phyloP scores from a whole-genome alignment of 805 yeast species.

The Candida fluviatilis region DNA sequence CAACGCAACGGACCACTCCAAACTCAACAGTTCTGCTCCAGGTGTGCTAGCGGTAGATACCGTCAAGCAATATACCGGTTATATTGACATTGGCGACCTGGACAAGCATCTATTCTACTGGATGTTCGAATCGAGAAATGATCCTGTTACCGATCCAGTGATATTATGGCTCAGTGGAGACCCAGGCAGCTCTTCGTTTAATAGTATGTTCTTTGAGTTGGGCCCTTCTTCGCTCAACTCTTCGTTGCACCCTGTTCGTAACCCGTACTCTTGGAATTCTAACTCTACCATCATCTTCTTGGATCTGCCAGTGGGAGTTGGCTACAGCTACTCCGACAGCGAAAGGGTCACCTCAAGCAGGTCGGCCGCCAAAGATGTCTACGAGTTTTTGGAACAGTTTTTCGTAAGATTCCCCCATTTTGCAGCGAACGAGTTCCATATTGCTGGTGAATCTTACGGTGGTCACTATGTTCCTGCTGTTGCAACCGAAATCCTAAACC shows the following conservation, averaged over 20 bases:
- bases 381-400: conserved; percentile 33
- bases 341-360: conserved; percentile 24
- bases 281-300: conserved; percentile 39
- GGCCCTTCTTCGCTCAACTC: conserved; percentile 27
- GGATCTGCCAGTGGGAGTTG: conserved; percentile 34
- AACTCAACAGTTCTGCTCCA: conserved; percentile 43
- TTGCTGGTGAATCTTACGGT: conserved; percentile 38
- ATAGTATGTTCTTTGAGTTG: conserved; percentile 32
- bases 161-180: conserved; percentile 34
- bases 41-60: conserved; percentile 71
- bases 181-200: conserved; percentile 31
- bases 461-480: conserved; percentile 46
- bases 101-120: conserved; percentile 53
- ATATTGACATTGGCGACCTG: conserved; percentile 72
- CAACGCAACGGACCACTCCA: neutral
- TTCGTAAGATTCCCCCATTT: conserved; percentile 30
- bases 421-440: conserved; percentile 14
- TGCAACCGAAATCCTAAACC: conserved; percentile 38
- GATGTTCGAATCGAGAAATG: conserved; percentile 18
- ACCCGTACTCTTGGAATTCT: conserved; percentile 29
- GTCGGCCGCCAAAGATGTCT: conserved; percentile 33
- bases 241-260: conserved; percentile 23
- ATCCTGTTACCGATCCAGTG: conserved; percentile 31
- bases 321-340: conserved; percentile 26
- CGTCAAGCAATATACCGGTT: conserved; percentile 81